Evolutionary conservation across 495 filamentous ascomycete genomes (phyloP), one percentile per base, ranked within the genome.

Genomic region (Astrothelium subdiscretum): DNA sequence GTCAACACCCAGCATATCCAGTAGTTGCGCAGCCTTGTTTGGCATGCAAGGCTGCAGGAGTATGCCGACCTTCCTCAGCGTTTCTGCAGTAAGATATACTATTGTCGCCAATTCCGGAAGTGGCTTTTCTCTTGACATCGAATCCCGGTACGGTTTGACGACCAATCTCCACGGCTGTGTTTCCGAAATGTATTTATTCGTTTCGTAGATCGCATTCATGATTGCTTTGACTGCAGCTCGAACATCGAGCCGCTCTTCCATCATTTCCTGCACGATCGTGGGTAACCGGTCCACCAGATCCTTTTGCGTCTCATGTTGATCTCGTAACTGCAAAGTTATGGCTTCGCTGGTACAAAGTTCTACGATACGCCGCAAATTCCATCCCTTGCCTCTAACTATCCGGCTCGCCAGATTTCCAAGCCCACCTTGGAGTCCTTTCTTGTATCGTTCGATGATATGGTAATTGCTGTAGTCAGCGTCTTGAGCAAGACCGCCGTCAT

Each of bases 31-130:
- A 52, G 88, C 79, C 72, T 92, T 96, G n/a, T 73, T 78, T 2
- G 94, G 94, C 80, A 97, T 91, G 69, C 87, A 91, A 2, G 94
- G 91, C 72, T 96, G 92, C 31, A 98, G 76, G 38, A 97, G 75
- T 61, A 97, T 96, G 10, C 86, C 90, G 2, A 76, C 74, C 35
- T 97, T 81, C 24, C 94, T 86, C 44, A 97, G 70, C n/a, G 85
- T 81, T 71, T 98, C 94, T 1, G 84, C 83, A 59, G 79, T 77
- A 35, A 88, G 78, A 70, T 82, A 96, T 44, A 98, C 74, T 43
- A 80, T 77, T 60, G 15, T 61, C n/a, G 13, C 38, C 62, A 57
- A n/a, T 11, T 32, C 54, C 18, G 11, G 20, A 26, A 48, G 5
- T 4, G 60, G 18, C 27, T 29, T 5, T 18, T 62, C 27, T 8